Conservation (phyloP, 2,329 filamentous ascomycete species). For the Mycosphaerella sp. region DNA sequence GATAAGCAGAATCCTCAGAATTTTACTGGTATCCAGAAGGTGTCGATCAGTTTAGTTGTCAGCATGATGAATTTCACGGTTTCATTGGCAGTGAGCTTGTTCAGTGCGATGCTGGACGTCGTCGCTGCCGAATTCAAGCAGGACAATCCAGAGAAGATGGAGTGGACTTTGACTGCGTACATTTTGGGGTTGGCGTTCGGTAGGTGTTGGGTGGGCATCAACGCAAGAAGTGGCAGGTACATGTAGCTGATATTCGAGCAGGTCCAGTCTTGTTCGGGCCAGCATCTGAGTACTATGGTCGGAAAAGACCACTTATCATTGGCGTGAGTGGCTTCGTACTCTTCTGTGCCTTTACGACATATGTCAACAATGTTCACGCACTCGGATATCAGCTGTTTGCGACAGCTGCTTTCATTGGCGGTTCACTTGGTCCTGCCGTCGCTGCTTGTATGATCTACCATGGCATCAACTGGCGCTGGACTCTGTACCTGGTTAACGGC, state of each 20-base stretch:
- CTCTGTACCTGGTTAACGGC: constrained; percentile 8
- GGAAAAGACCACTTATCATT: constrained; percentile 44
- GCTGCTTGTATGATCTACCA: constrained; percentile 14
- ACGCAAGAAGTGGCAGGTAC: no score
- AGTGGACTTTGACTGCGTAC: constrained; percentile 8
- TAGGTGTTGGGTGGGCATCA: no score
- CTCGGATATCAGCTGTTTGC: constrained; percentile 23
- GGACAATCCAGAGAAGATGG: background rate
- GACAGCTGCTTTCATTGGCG: constrained; percentile 15
- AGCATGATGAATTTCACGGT: constrained; percentile 17
- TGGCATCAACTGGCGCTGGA: constrained; percentile 21
- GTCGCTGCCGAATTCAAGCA: background rate
- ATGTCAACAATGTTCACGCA: constrained; percentile 48
- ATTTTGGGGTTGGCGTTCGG: constrained; percentile 17
- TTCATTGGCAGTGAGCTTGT: constrained; percentile 15
- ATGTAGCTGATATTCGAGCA: background rate
- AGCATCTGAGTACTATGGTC: constrained; percentile 52
- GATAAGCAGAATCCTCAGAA: constrained; percentile 14
- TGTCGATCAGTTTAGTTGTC: constrained; percentile 6
- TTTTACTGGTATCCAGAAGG: constrained; percentile 4
- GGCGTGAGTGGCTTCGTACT: constrained; percentile 47
- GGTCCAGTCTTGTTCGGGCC: constrained; percentile 54
- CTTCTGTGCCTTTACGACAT: constrained; percentile 50
- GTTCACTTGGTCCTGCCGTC: constrained; percentile 13
- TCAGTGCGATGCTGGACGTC: constrained; percentile 7